Evolutionary conservation across 176 grass and related monocot genomes (phyloP).

Genomic region (Thinopyrum elongatum): DNA sequence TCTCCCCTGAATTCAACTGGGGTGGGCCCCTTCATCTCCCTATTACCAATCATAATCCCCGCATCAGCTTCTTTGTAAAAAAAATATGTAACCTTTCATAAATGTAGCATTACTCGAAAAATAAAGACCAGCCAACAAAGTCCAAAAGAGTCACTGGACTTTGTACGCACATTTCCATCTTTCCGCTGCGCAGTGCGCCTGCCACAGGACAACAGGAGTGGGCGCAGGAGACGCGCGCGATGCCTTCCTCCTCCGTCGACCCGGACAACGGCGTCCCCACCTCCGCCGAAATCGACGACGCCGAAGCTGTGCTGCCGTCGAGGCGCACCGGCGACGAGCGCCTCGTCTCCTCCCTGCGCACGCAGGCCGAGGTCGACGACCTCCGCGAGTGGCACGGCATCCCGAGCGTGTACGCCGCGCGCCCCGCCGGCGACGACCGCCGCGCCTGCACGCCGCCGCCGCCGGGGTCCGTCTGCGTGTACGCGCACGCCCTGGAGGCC

Average conservation of each 20-base stretch:
- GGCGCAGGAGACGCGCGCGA: background rate
- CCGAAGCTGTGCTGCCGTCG: background rate
- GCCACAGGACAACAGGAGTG: too few relatives aligned
- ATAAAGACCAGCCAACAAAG: too few relatives aligned
- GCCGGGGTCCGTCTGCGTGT: background rate
- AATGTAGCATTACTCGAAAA: too few relatives aligned
- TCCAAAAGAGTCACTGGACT: too few relatives aligned
- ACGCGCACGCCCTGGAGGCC: background rate
- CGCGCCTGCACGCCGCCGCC: background rate
- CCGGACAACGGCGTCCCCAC: background rate
- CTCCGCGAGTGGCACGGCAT: background rate
- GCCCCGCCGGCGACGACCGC: slow-evolving; percentile 5
- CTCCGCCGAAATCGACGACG: background rate
- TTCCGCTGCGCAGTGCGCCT: too few relatives aligned
- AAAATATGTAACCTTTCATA: too few relatives aligned
- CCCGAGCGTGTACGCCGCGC: background rate
- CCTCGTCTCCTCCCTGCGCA: background rate
- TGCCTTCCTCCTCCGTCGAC: background rate
- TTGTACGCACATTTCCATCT: too few relatives aligned
- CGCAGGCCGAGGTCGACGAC: background rate
- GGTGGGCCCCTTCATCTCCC: too few relatives aligned
- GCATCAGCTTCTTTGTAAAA: too few relatives aligned
- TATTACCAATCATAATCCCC: too few relatives aligned
- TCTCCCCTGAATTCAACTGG: too few relatives aligned
- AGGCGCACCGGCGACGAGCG: background rate